Evolutionary conservation across 2,329 filamentous ascomycete species (phyloP), one percentile per base, ranked within the genome.

Genomic region (Mollisia scopiformis): DNA sequence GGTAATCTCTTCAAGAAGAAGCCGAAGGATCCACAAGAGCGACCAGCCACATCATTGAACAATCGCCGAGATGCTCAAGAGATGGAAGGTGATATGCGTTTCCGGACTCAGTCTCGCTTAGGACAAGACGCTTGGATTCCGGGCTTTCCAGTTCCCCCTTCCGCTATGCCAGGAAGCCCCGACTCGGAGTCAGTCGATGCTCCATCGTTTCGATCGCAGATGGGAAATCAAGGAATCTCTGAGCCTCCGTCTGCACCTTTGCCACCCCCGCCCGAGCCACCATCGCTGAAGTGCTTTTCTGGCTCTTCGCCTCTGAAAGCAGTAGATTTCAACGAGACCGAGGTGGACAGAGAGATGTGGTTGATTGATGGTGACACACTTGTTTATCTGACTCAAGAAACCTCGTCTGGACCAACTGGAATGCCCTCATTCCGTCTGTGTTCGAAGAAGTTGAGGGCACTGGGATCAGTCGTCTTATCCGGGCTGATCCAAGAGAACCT

Each of bases 321-420:
- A n/a, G 78, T 82, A 54, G 75, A 78, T 30, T 86, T 83, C 83
- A 85, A 84, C 66, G 85, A 84, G 68, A 74, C 86, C 2, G 77
- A 81, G 10, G 84, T 85, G 68, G 84, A 87, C 52, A 82, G 83
- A 1, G 84, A 87, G 65, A 72, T 87, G 2, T 88, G 84, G 84
- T 83, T 87, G 66, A 80, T 80, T 0, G 83, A 84, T 59, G 85
- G 85, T 23, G 85, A 88, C 61, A 84, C 86, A 14, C 74, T 87
- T 10, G 77, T 88, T 1, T 87, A 80, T 68, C 78, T 87, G 6
- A 78, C 80, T 0, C 77, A 79, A 25, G 78, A 77, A 63, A 76
- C 77, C n/a, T 10, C n/a, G 6, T 21, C 3, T n/a, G n/a, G n/a
- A 10, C 39, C 39, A 19, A 23, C 7, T 10, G 39, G 39, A 21